These are phyloP conservation scores for Chlorociboria aeruginascens DNA, from an alignment of 495 filamentous ascomycete genomes.

Conservation along the genomic window DNA sequence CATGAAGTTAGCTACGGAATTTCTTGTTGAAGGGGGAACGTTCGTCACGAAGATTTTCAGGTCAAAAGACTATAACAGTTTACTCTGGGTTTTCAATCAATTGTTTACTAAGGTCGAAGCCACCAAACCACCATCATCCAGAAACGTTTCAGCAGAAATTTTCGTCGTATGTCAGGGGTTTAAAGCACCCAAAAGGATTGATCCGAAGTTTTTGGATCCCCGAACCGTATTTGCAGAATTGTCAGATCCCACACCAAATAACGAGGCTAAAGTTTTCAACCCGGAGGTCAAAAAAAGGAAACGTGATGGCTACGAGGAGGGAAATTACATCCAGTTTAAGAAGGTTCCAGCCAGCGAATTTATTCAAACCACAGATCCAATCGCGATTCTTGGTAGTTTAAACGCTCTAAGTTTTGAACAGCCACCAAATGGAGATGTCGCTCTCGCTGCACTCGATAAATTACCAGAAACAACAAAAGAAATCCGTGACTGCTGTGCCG, in stretches of 20 bases:
- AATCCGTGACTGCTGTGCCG: conserved; percentile 70
- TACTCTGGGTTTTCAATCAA: conserved; percentile 98
- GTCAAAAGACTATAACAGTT: conserved; percentile 91
- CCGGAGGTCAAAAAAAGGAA: conserved; percentile 94
- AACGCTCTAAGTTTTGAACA: conserved; percentile 79
- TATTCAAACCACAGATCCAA: conserved; percentile 88
- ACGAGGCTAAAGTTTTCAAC: conserved; percentile 96
- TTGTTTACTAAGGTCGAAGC: conserved; percentile 90
- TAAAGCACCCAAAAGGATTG: conserved; percentile 85
- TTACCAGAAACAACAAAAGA: conserved; percentile 90
- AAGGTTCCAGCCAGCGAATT: conserved; percentile 82
- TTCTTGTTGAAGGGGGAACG: conserved; percentile 76
- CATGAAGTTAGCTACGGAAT: conserved; percentile 88
- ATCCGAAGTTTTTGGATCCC: conserved; percentile 86
- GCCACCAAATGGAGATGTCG: conserved; percentile 66
- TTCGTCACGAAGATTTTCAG: conserved; percentile 98
- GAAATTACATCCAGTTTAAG: conserved; percentile 86
- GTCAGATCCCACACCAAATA: conserved; percentile 78
- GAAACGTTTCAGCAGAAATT: conserved; percentile 94
- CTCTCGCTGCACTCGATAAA: conserved; percentile 72
- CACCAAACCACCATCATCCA: conserved; percentile 89
- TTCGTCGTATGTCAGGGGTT: conserved; percentile 94
- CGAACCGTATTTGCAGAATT: conserved; percentile 90
- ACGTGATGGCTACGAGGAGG: conserved; percentile 94
- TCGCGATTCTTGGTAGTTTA: conserved; percentile 81